Evolutionary conservation across 768 basidiomycete species (phyloP).

Genomic region (Clitopilus hobsonii): DNA sequence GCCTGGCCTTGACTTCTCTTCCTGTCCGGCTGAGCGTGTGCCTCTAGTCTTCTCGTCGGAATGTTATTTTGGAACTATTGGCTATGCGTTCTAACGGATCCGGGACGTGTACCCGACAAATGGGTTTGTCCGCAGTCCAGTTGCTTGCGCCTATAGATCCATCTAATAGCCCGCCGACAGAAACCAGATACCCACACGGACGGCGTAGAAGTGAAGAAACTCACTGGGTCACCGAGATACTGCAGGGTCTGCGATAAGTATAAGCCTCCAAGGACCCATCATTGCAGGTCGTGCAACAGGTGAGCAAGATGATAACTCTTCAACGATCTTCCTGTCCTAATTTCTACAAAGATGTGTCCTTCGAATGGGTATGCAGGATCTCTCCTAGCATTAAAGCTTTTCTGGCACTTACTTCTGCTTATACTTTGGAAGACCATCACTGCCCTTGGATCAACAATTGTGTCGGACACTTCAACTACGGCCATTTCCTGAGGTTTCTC

Average conservation of each 20-base stretch:
- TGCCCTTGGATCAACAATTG: slow-evolving; percentile 95
- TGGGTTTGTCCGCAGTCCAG: slow-evolving; percentile 58
- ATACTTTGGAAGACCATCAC: slow-evolving; percentile 63
- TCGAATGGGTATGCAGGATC: slow-evolving; percentile 88
- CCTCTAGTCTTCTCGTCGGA: slow-evolving; percentile 60
- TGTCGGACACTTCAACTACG: slow-evolving; percentile 89
- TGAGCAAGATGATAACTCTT: slow-evolving; percentile 29
- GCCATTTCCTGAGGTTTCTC: slow-evolving; percentile 85
- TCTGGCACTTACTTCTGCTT: neutral
- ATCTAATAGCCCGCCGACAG: too few species aligned
- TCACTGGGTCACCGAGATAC: slow-evolving; percentile 77
- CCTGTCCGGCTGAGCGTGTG: slow-evolving; percentile 6
- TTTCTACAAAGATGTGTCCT: slow-evolving; percentile 61
- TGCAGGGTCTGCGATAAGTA: slow-evolving; percentile 83
- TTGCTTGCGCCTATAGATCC: too few species aligned
- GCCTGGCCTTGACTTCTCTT: neutral
- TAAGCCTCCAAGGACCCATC: slow-evolving; percentile 89
- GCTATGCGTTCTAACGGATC: slow-evolving; percentile 77
- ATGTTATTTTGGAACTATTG: slow-evolving; percentile 88
- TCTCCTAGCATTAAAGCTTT: too few species aligned
- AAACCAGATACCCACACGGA: slow-evolving; percentile 69
- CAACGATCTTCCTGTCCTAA: neutral
- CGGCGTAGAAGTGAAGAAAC: slow-evolving; percentile 86
- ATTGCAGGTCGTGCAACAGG: slow-evolving; percentile 85
- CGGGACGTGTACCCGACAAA: slow-evolving; percentile 71